Evolutionary conservation across 2,329 filamentous ascomycete species (phyloP).

Genomic region (Cladosporium oxysporum): DNA sequence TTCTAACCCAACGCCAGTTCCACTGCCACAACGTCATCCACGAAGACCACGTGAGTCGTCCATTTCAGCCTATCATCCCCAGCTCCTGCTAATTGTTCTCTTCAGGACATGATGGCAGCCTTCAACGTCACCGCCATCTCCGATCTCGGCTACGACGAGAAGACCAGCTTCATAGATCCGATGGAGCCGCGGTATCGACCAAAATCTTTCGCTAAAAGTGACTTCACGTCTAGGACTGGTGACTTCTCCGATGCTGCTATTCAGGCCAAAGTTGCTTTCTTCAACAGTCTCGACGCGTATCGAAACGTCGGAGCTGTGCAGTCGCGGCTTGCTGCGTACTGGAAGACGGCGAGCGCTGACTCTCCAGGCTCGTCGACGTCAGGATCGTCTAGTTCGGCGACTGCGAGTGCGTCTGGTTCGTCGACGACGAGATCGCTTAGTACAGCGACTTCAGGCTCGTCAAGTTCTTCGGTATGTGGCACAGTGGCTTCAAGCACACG

Average conservation of each 20-base stretch:
- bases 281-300: conserved; percentile 38
- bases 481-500: neutral
- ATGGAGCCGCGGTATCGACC: conserved; percentile 26
- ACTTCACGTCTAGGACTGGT: neutral
- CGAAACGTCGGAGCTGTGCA: conserved; percentile 30
- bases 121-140: conserved; percentile 45
- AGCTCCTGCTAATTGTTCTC: neutral
- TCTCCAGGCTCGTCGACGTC: neutral
- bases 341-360: conserved; percentile 16
- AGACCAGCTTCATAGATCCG: conserved; percentile 31
- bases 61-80: no score
- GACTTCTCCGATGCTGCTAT: conserved; percentile 32
- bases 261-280: conserved; percentile 34
- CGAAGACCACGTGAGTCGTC: conserved; percentile 39
- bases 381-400: neutral
- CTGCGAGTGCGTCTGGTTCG: neutral
- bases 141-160: conserved; percentile 36
- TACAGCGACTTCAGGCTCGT: neutral
- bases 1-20: conserved; percentile 28
- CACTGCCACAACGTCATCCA: conserved; percentile 50
- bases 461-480: neutral
- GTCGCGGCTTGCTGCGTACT: conserved; percentile 35
- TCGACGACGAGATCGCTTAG: neutral
- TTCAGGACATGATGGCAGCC: conserved; percentile 43
- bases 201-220: conserved; percentile 27